Evolutionary conservation across 805 yeast species (phyloP), one percentile per base, ranked within the genome.

Genomic region (Jamesozyma rosinii): DNA sequence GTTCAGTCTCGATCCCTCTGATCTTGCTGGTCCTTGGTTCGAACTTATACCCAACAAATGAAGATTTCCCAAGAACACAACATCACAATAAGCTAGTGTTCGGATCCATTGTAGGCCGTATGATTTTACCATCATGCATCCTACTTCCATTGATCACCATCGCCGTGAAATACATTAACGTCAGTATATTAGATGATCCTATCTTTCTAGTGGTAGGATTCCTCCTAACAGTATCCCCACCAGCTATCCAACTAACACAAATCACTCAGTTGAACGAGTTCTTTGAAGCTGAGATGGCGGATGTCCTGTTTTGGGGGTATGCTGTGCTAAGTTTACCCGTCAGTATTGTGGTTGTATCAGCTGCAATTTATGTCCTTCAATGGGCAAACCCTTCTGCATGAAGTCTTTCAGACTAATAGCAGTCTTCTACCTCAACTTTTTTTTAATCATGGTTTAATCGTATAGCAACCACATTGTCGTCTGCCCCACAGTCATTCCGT

Each of bases 191-290:
- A 59, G 87, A 81, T 58, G 94, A 83, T 59, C 94, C 94, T 31
- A 83, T 83, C 35, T 83, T 83, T 54, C 66, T 83, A 53, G 77
- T 83, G 47, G 89, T 84, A 35, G 78, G 86, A 10, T 83, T 83
- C 55, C 70, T 83, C 26, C 70, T 83, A 48, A 83, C 89, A 1
- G 76, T 82, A 3, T 76, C 88, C 1, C 92, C 94, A 2, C 92
- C 94, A 2, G 92, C 90, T 4, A 83, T 83, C 50, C 94, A 83
- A 62, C 67, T 83, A 44, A 80, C 88, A 20, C 94, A 83, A 58
- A 83, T 83, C 48, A 81, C 87, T 43, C 90, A 82, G 56, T 66
- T 83, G 53, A 83, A 83, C 58, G 81, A 77, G 51, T 69, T 83
- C 37, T 83, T 75, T 60, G 89, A 83, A 57, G 79, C 75, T 54